Base-by-base conservation (phyloP, 2,329 filamentous ascomycete genomes). In the Clarireedia sp. region DNA sequence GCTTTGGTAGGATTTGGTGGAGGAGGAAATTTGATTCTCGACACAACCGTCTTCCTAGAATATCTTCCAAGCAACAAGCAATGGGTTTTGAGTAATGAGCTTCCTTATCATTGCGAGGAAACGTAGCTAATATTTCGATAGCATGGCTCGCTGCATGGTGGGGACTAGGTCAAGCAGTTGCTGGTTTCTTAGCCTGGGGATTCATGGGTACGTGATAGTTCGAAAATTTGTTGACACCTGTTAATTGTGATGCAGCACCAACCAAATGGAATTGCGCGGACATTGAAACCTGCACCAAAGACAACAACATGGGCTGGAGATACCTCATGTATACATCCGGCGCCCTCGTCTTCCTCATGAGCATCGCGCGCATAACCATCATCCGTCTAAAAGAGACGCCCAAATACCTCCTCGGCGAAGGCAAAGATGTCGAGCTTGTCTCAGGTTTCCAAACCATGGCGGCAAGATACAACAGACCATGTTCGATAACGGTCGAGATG, bases 1-100 rank as follows among this genome's bases (percentile, higher is more conserved):
- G 78, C 77, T 12, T 67, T 88, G 44, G 73, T 80, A 33, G 78
- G 81, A 2, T 87, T 88, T 60, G 85, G 84, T 1, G 79, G 74
- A 1, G 84, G 84, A 12, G 83, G 77, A 3, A 86, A 83, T 60
- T 68, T 86, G 19, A 78, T 86, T 44, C 60, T 71, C 51, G 71
- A 67, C 55, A 69, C 66, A 0, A 77, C 79, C 0, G 76, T 81
- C 0, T 82, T 82, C 58, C 66, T 82, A 44, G 79, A 82, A 64
- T 82, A 78, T 62, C 64, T 82, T 3, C 79, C 80, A 0, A 72
- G 77, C 17, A 74, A 77, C 51, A 75, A 81, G 64, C 82, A 86
- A 65, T 87, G 82, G 81, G 74, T 86, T 17, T 64, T 85, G 14
- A 85, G 62, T 62, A 60, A 19, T 57, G 44, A 14, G 21, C 16